Evolutionary conservation across 257 asterid genomes (phyloP).

Genomic region (Capsicum pubescens): DNA sequence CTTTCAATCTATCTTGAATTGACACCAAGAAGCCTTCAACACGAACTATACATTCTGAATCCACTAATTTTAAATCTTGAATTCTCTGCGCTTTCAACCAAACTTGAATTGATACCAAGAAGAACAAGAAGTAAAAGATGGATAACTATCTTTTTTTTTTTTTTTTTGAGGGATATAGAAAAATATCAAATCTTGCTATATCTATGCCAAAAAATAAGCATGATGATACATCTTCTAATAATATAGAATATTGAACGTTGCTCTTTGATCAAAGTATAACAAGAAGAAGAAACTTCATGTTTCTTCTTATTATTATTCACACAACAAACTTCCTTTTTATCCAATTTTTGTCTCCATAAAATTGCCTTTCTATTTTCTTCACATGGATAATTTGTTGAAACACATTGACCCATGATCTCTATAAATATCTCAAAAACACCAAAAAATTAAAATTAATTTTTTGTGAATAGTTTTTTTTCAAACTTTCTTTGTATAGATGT

Average conservation of each 20-base stretch:
- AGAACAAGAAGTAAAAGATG: not conserved
- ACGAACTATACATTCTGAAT: not conserved
- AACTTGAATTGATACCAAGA: not conserved
- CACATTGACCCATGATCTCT: conserved; percentile 43
- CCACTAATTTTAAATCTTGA: not conserved
- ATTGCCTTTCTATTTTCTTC: conserved; percentile 21
- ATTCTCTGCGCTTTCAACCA: not conserved
- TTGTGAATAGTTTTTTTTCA: not conserved
- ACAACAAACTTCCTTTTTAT: not conserved
- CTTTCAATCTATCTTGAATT: too few species aligned
- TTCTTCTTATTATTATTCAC: conserved; percentile 12
- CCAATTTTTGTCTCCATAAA: conserved; percentile 14
- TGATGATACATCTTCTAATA: conserved; percentile 38
- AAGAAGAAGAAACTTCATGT: not conserved
- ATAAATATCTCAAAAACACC: not conserved
- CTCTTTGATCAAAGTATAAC: conserved; percentile 40
- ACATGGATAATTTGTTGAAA: conserved; percentile 13
- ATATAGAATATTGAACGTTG: conserved; percentile 46
- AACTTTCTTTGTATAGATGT: not conserved
- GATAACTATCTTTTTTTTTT: too few species aligned
- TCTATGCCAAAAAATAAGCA: conserved; percentile 51
- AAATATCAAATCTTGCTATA: conserved; percentile 28
- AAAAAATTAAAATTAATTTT: not conserved
- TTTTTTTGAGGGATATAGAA: not conserved
- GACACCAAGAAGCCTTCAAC: not conserved